Evolutionary conservation across 331 rosid species (phyloP).

Genomic region (Malus hybrid): DNA sequence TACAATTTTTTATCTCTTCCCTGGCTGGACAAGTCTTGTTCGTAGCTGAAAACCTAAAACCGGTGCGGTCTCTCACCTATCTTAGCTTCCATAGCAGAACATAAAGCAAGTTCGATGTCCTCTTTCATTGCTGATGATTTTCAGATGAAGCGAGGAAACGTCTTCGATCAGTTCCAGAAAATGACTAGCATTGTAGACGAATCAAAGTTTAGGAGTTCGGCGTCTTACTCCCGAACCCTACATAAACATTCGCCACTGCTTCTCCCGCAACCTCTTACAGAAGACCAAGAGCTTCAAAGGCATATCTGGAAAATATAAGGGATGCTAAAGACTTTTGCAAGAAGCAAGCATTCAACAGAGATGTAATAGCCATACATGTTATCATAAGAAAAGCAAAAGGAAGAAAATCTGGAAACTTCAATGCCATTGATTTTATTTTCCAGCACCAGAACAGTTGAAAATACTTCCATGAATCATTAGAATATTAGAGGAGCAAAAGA

Average conservation of each 20-base stretch:
- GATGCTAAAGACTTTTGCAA: not conserved
- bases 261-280: not conserved
- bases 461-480: not conserved
- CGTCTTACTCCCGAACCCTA: not conserved
- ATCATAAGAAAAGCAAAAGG: not conserved
- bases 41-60: no score
- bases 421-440: slow-evolving; percentile 11
- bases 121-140: not conserved
- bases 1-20: no score
- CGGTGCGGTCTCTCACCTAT: no score
- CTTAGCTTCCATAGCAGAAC: not conserved
- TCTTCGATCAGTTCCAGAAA: not conserved
- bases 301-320: not conserved
- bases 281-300: not conserved
- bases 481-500: slow-evolving; percentile 18
- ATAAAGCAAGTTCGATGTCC: not conserved
- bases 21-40: no score
- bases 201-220: not conserved
- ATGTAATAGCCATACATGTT: not conserved
- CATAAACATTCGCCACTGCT: not conserved
- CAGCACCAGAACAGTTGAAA: slow-evolving; percentile 11
- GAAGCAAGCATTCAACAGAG: not conserved
- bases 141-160: no score
- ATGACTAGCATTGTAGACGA: not conserved
- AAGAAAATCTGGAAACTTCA: not conserved